Percentiles rank a stretch among this genome's conserved stretches.
Evolutionary conservation across 164 flowering plant species (phyloP).

Genomic region (Aristolochia fimbriata): DNA sequence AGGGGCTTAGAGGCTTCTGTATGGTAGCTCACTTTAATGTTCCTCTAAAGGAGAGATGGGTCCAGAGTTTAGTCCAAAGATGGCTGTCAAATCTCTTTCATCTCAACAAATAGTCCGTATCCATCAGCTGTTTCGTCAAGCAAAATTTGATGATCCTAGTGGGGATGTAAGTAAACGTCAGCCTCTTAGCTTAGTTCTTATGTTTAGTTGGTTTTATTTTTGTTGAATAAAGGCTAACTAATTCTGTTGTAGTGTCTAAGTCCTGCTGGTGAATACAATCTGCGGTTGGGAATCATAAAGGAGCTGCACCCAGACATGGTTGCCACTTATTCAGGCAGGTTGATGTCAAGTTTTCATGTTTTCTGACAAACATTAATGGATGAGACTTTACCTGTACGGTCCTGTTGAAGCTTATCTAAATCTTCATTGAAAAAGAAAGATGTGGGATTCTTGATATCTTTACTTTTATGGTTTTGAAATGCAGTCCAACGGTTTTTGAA

Average conservation of each 20-base stretch:
- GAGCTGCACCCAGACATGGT: slow-evolving; percentile 99
- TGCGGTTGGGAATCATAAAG: slow-evolving; percentile 92
- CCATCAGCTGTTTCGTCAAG: slow-evolving; percentile 97
- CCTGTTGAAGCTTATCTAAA: too few relatives aligned
- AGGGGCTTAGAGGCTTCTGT: too few relatives aligned
- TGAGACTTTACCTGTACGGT: background rate
- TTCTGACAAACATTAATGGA: background rate
- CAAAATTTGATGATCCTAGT: slow-evolving; percentile 97
- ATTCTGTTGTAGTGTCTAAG: slow-evolving; percentile 70
- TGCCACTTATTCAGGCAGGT: slow-evolving; percentile 98
- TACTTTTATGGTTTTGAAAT: slow-evolving; percentile 2
- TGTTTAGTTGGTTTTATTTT: background rate
- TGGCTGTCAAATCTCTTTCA: slow-evolving; percentile 79
- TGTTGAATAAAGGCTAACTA: background rate
- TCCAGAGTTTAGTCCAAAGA: slow-evolving; percentile 76
- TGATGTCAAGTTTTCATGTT: slow-evolving; percentile 1
- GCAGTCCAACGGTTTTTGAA: slow-evolving; percentile 95
- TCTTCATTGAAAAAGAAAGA: too few relatives aligned
- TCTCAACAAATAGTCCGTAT: slow-evolving; percentile 94
- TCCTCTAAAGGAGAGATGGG: slow-evolving; percentile 90
- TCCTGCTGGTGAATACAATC: slow-evolving; percentile 98
- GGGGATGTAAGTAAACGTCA: slow-evolving; percentile 58
- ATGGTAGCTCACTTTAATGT: background rate
- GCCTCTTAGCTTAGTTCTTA: background rate
- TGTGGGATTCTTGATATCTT: background rate